Evolutionary conservation across 768 basidiomycete genomes (phyloP).

Genomic region (Lactarius hengduanensis): DNA sequence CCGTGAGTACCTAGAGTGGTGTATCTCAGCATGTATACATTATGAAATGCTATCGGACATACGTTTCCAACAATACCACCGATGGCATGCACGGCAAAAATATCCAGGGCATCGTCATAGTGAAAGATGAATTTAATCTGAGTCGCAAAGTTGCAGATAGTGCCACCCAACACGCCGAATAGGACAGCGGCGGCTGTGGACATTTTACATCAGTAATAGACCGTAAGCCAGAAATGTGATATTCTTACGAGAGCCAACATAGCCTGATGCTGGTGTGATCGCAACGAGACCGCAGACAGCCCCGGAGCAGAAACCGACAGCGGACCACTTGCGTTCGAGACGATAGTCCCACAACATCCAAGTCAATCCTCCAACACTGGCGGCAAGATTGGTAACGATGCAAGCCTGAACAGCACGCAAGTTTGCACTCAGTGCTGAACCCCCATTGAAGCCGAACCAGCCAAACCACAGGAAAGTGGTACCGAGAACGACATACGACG

Average conservation of each 20-base stretch:
- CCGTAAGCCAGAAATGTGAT: not conserved
- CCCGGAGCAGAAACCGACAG: slow-evolving; percentile 94
- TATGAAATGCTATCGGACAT: slow-evolving; percentile 11
- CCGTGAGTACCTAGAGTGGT: slow-evolving; percentile 37
- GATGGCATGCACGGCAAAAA: slow-evolving; percentile 82
- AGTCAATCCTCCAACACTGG: slow-evolving; percentile 80
- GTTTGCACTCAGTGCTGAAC: slow-evolving; percentile 86
- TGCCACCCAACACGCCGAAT: slow-evolving; percentile 83
- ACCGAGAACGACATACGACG: slow-evolving; percentile 89
- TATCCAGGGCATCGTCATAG: slow-evolving; percentile 83
- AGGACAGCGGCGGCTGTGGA: slow-evolving; percentile 70
- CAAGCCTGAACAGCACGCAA: slow-evolving; percentile 85
- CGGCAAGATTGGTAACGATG: slow-evolving; percentile 92
- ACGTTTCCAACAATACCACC: slow-evolving; percentile 78
- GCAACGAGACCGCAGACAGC: slow-evolving; percentile 89
- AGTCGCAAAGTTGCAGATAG: slow-evolving; percentile 92
- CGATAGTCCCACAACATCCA: slow-evolving; percentile 98
- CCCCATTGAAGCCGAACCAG: slow-evolving; percentile 97
- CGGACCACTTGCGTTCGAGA: slow-evolving; percentile 90
- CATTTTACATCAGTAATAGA: slow-evolving; percentile 14
- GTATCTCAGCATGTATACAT: not conserved
- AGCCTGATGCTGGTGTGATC: slow-evolving; percentile 84
- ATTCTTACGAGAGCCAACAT: slow-evolving; percentile 67
- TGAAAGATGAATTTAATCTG: slow-evolving; percentile 81
- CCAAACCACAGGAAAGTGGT: slow-evolving; percentile 94